Evolutionary conservation across 2,329 filamentous ascomycete species (phyloP).

Genomic region (Fusarium sulawesiense): DNA sequence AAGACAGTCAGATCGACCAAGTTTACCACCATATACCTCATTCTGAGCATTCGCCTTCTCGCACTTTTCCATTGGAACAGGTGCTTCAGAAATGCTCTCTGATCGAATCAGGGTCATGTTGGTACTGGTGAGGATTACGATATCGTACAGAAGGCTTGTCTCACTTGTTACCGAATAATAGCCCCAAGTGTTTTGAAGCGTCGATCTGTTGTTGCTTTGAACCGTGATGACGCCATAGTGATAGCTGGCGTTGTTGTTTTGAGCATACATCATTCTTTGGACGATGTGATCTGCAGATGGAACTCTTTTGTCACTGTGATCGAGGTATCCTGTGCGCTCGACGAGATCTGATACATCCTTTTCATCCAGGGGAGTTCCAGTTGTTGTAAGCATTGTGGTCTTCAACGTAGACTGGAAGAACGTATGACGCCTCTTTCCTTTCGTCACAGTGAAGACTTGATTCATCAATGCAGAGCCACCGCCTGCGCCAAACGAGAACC

Average conservation of each 20-base stretch:
- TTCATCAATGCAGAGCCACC: conserved; percentile 31
- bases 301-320: conserved; percentile 4
- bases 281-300: conserved; percentile 11
- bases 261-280: conserved; percentile 20
- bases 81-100: conserved; percentile 3
- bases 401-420: conserved; percentile 16
- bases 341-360: conserved; percentile 18
- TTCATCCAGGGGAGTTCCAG: background rate
- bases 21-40: conserved; percentile 30
- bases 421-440: conserved; percentile 12
- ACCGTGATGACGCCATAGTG: conserved; percentile 11
- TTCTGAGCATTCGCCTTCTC: conserved; percentile 23
- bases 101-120: conserved; percentile 37
- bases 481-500: conserved; percentile 18
- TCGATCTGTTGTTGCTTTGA: conserved; percentile 5
- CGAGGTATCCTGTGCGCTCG: conserved; percentile 12
- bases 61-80: conserved; percentile 10
- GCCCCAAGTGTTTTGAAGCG: conserved; percentile 16
- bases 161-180: background rate
- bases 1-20: conserved; percentile 18
- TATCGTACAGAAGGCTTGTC: background rate
- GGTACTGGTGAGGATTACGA: conserved; percentile 15
- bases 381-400: conserved; percentile 23
- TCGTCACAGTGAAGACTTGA: conserved; percentile 34
- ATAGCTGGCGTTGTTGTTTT: conserved; percentile 8